These are phyloP conservation scores for Diaporthe sp. DNA, from an alignment of 2,329 filamentous ascomycete genomes.

Conservation along the genomic window DNA sequence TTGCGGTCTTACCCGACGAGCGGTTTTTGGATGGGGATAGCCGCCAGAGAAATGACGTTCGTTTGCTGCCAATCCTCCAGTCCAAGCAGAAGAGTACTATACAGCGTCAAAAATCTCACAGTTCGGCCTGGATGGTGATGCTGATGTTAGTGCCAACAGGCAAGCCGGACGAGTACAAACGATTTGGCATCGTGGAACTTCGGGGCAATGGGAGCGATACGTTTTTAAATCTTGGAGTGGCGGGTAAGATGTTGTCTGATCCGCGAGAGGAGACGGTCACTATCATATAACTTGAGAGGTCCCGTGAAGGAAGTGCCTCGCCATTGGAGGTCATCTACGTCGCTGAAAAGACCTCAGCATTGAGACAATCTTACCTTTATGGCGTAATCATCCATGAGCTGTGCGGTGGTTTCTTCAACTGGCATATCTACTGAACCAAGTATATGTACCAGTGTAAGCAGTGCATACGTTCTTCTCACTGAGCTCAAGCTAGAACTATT, in stretches of 20 bases:
- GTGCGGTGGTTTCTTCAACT: no score
- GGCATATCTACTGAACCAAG: no score
- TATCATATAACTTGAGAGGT: no score
- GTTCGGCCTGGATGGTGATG: background rate
- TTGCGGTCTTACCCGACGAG: background rate
- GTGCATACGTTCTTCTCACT: no score
- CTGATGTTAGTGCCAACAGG: background rate
- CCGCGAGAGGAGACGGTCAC: no score
- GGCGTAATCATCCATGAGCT: no score
- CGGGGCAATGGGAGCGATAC: background rate
- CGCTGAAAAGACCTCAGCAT: no score
- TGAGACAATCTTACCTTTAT: no score
- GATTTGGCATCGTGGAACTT: background rate
- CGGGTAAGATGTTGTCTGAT: background rate
- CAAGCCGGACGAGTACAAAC: background rate
- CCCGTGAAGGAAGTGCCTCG: no score
- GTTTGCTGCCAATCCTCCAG: background rate
- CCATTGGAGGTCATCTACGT: no score
- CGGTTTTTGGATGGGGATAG: background rate
- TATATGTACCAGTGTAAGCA: no score
- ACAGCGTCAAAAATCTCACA: background rate
- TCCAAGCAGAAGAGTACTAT: background rate
- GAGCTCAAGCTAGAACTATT: no score
- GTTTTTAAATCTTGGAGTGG: background rate
- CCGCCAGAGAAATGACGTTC: background rate